Evolutionary conservation across 257 asterid genomes (phyloP).

Genomic region (Avicennia marina): DNA sequence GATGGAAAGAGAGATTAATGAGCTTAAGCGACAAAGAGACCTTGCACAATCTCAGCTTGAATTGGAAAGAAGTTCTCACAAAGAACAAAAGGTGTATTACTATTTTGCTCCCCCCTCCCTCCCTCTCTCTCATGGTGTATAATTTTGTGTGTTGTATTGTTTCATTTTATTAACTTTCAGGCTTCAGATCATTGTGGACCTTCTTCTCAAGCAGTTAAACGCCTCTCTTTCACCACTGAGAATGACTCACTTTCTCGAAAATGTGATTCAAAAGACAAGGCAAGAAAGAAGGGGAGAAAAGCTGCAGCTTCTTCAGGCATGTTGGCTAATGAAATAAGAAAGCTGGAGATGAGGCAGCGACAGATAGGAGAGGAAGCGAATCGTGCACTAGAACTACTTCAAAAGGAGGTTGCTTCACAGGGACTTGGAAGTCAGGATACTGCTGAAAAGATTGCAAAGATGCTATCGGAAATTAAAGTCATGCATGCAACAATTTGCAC

Average conservation of each 20-base stretch:
- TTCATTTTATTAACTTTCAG: slow-evolving; percentile 53
- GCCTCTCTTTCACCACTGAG: slow-evolving; percentile 55
- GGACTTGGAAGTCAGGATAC: slow-evolving; percentile 63
- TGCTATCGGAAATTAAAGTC: slow-evolving; percentile 75
- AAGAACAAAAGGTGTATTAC: slow-evolving; percentile 55
- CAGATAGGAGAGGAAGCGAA: slow-evolving; percentile 97
- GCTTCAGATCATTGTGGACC: slow-evolving; percentile 59
- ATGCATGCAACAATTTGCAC: slow-evolving; percentile 45
- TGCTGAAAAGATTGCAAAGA: slow-evolving; percentile 67
- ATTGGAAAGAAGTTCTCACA: slow-evolving; percentile 62
- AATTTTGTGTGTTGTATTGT: neutral
- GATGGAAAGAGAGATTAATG: slow-evolving; percentile 91
- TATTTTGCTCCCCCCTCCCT: neutral
- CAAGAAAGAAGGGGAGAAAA: slow-evolving; percentile 42
- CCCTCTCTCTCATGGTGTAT: neutral
- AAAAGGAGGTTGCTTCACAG: slow-evolving; percentile 85
- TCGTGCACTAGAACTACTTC: slow-evolving; percentile 86
- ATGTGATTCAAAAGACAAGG: slow-evolving; percentile 28
- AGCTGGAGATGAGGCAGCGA: slow-evolving; percentile 77
- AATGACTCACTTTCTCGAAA: slow-evolving; percentile 32
- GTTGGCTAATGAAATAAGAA: slow-evolving; percentile 78
- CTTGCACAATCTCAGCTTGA: slow-evolving; percentile 75
- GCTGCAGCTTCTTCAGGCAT: slow-evolving; percentile 46
- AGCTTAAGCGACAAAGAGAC: slow-evolving; percentile 84
- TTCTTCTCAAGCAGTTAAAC: slow-evolving; percentile 64